These are phyloP conservation scores for Fusarium odoratissimum DNA, from an alignment of 2,329 filamentous ascomycete genomes.

Conservation along the genomic window DNA sequence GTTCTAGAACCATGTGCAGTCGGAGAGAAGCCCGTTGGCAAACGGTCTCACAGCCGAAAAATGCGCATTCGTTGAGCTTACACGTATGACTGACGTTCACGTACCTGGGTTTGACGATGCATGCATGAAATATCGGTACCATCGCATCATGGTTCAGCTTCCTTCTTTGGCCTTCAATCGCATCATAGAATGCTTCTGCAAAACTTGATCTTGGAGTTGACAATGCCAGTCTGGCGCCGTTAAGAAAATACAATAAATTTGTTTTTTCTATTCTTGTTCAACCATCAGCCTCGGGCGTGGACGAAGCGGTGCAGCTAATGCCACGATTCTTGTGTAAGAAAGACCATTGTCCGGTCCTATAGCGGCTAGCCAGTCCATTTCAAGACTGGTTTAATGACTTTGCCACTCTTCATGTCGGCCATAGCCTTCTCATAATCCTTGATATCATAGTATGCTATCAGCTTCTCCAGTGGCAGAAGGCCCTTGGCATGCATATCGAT, in stretches of 20 bases:
- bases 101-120: no score
- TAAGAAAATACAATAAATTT: no score
- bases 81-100: neutral
- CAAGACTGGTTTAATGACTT: neutral
- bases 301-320: fast-evolving
- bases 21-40: neutral
- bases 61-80: neutral
- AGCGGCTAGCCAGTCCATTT: neutral
- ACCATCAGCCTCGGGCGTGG: fast-evolving
- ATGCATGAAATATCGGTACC: no score
- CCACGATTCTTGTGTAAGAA: neutral
- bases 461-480: neutral
- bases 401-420: neutral
- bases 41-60: neutral
- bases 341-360: fast-evolving
- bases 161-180: no score
- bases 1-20: neutral
- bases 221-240: neutral
- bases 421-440: neutral
- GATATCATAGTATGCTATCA: conserved; percentile 5
- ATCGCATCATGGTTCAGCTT: neutral
- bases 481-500: conserved; percentile 6
- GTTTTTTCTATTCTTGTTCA: fast-evolving
- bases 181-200: neutral
- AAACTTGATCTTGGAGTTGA: fast-evolving